phyloP scores from a whole-genome alignment of 495 filamentous ascomycete genomes.

The Delitschia confertaspora region DNA sequence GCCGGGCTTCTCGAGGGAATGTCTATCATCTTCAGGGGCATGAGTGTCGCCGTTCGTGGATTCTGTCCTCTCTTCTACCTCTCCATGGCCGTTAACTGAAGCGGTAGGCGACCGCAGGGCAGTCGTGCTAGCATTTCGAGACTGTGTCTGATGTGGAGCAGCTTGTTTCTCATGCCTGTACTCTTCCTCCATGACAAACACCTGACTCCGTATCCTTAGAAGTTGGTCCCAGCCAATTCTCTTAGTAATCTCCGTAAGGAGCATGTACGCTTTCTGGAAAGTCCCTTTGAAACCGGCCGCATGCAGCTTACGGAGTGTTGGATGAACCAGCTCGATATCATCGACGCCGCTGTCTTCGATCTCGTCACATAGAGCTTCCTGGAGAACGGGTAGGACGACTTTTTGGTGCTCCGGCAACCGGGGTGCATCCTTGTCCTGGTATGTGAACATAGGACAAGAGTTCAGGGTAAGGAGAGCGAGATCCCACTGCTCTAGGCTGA shows the following conservation, averaged over 20 bases:
- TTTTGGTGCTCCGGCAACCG: slow-evolving; percentile 84
- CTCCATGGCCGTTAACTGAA: slow-evolving; percentile 51
- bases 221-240: slow-evolving; percentile 98
- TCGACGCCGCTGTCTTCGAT: slow-evolving; percentile 77
- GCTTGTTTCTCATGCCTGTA: slow-evolving; percentile 85
- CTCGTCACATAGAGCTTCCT: slow-evolving; percentile 88
- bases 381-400: slow-evolving; percentile 74
- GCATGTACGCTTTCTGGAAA: slow-evolving; percentile 86
- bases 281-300: slow-evolving; percentile 86
- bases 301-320: slow-evolving; percentile 75
- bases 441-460: slow-evolving; percentile 98
- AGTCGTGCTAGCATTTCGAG: slow-evolving; percentile 65
- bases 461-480: slow-evolving; percentile 89
- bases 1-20: slow-evolving; percentile 68
- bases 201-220: slow-evolving; percentile 82
- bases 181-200: slow-evolving; percentile 99
- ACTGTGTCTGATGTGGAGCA: slow-evolving; percentile 36
- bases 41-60: slow-evolving; percentile 20
- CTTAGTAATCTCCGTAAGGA: slow-evolving; percentile 86
- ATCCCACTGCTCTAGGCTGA: slow-evolving; percentile 89
- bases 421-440: slow-evolving; percentile 94
- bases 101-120: slow-evolving; percentile 59
- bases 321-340: slow-evolving; percentile 73
- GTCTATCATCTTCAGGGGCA: slow-evolving; percentile 31
- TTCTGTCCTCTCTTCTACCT: slow-evolving; percentile 33